These are phyloP conservation scores for Trichosanthes truncata DNA, from an alignment of 306 rosid genomes.

Conservation along the genomic window DNA sequence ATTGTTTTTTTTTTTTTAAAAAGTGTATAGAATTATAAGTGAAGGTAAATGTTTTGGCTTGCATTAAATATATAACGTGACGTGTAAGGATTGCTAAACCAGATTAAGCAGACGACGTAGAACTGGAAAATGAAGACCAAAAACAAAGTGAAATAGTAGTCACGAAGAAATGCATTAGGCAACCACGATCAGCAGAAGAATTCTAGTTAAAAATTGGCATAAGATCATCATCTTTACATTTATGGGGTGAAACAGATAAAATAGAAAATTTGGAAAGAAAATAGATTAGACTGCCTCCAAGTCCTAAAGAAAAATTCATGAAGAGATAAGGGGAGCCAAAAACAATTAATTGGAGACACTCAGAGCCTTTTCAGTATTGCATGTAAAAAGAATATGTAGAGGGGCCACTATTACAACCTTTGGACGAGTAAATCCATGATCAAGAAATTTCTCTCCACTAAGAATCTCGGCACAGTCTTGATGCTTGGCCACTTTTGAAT, in stretches of 20 bases:
- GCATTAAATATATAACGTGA: background rate
- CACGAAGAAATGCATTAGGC: background rate
- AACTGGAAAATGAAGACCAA: background rate
- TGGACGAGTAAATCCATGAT: conserved; percentile 94
- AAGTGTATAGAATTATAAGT: background rate
- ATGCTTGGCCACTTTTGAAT: conserved; percentile 42
- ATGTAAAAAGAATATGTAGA: background rate
- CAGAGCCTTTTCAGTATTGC: background rate
- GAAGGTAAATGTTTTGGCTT: background rate
- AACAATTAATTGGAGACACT: background rate
- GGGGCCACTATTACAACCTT: conserved; percentile 40
- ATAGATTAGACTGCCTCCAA: background rate
- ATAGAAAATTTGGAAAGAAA: background rate
- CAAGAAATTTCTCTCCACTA: conserved; percentile 45
- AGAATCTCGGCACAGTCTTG: conserved; percentile 28
- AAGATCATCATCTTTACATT: too few relatives aligned
- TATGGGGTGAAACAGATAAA: background rate
- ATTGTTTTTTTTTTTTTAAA: too few relatives aligned
- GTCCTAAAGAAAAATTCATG: background rate
- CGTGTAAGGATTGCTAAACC: background rate
- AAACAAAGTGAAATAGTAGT: background rate
- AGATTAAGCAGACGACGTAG: background rate
- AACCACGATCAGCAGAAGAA: background rate
- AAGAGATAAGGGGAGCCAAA: background rate
- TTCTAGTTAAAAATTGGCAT: too few relatives aligned